These are phyloP conservation scores for Erythrophleum ivorense DNA, from an alignment of 331 rosid species.

Conservation along the genomic window DNA sequence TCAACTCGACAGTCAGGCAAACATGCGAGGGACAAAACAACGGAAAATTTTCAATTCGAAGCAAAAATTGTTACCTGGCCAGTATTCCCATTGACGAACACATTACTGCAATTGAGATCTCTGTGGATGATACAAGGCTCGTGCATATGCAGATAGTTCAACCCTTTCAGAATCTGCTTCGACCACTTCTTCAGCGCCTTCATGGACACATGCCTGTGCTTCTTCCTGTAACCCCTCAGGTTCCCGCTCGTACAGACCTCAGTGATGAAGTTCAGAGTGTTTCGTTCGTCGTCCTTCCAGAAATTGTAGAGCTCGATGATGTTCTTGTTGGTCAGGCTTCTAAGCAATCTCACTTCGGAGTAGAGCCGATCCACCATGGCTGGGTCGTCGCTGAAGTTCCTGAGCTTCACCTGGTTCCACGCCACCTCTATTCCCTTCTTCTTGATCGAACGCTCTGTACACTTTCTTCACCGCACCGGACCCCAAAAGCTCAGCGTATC, in stretches of 20 bases:
- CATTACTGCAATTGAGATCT: conserved; percentile 72
- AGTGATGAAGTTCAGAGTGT: conserved; percentile 54
- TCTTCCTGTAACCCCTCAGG: conserved; percentile 56
- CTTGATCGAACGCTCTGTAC: conserved; percentile 68
- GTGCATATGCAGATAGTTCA: conserved; percentile 61
- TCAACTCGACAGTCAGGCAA: neutral
- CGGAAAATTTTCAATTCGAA: neutral
- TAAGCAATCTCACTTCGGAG: conserved; percentile 54
- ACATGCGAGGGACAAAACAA: neutral
- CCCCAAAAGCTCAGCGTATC: conserved; percentile 58
- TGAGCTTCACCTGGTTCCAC: conserved; percentile 64
- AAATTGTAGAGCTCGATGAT: conserved; percentile 54
- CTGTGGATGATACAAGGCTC: conserved; percentile 69
- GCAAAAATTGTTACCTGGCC: conserved; percentile 49
- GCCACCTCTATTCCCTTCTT: conserved; percentile 68
- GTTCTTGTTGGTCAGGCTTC: conserved; percentile 45
- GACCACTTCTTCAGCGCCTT: conserved; percentile 69
- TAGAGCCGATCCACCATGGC: conserved; percentile 55
- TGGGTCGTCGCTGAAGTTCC: conserved; percentile 52
- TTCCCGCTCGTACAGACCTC: conserved; percentile 67
- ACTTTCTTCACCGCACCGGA: conserved; percentile 65
- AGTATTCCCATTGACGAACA: conserved; percentile 64
- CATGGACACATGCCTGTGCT: conserved; percentile 61
- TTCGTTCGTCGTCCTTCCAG: conserved; percentile 51
- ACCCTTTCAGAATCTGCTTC: conserved; percentile 57